Percentiles rank a stretch among this genome's conserved stretches.
phyloP scores from a whole-genome alignment of 1,284 basidiomycete genomes.

The Ustilago lituana region DNA sequence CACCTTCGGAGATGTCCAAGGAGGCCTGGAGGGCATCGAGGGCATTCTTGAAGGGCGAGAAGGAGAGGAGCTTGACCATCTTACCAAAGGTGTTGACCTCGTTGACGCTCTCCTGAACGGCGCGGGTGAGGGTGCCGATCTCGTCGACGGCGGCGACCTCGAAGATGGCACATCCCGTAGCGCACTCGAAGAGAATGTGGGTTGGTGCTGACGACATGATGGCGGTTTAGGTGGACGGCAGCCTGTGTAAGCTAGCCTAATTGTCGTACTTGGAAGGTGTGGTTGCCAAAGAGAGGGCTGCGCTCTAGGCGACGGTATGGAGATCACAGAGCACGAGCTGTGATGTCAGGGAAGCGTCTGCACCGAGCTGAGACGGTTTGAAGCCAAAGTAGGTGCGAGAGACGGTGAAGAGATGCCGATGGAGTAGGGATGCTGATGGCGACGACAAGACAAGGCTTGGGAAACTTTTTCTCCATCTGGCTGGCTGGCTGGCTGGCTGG shows the following conservation, averaged over 20 bases:
- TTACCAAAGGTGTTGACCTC: constrained; percentile 91
- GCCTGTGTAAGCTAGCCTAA: not conserved
- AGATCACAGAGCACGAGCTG: constrained; percentile 12
- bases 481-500: too few species aligned
- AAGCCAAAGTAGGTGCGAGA: not conserved
- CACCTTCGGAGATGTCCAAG: constrained; percentile 94
- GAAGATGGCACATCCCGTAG: constrained; percentile 95
- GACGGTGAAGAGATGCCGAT: not conserved
- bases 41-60: constrained; percentile 93
- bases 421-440: constrained; percentile 12
- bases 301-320: constrained; percentile 4
- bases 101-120: constrained; percentile 76
- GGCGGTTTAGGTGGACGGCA: constrained; percentile 5
- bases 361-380: constrained; percentile 3
- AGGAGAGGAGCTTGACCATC: constrained; percentile 91
- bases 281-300: not conserved
- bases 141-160: constrained; percentile 88
- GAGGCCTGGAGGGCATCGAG: constrained; percentile 95
- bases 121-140: constrained; percentile 82
- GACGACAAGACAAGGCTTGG: constrained; percentile 10
- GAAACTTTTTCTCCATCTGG: constrained; percentile 6
- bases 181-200: constrained; percentile 92
- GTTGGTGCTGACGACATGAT: constrained; percentile 66
- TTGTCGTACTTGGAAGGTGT: not conserved
- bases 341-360: constrained; percentile 3